Evolutionary conservation across 1,284 basidiomycete species (phyloP).

Genomic region (Cryptococcus sp.): DNA sequence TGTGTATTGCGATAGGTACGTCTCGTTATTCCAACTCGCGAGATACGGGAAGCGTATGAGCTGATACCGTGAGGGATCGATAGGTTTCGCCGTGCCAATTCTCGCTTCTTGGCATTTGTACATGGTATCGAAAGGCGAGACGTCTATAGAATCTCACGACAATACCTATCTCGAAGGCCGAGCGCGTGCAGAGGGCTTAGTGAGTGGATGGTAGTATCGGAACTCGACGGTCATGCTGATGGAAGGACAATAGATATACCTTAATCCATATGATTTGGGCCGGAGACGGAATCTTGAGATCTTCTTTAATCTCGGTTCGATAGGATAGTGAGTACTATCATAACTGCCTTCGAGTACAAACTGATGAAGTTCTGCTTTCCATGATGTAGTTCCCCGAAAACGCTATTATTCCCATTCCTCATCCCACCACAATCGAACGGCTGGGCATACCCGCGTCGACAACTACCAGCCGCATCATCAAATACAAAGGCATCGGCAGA

Average conservation of each 20-base stretch:
- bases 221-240: background rate
- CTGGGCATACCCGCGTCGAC: conserved; percentile 59
- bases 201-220: conserved; percentile 43
- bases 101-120: conserved; percentile 82
- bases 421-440: conserved; percentile 85
- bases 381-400: conserved; percentile 64
- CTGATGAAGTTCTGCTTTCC: conserved; percentile 5
- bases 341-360: background rate
- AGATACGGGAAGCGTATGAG: background rate
- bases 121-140: conserved; percentile 76
- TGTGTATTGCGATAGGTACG: conserved; percentile 64
- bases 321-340: conserved; percentile 68
- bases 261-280: conserved; percentile 92
- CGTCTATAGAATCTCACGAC: conserved; percentile 88
- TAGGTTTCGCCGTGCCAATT: conserved; percentile 74
- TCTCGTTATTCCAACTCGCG: conserved; percentile 2
- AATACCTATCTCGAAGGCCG: conserved; percentile 73
- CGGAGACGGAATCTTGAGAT: conserved; percentile 69
- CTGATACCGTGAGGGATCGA: background rate
- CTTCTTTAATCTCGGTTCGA: conserved; percentile 84
- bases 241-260: conserved; percentile 62
- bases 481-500: conserved; percentile 11
- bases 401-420: conserved; percentile 77
- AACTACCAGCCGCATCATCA: conserved; percentile 23
- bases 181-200: conserved; percentile 71